phyloP scores from a whole-genome alignment of 257 asterid genomes.

The Mitragyna speciosa region DNA sequence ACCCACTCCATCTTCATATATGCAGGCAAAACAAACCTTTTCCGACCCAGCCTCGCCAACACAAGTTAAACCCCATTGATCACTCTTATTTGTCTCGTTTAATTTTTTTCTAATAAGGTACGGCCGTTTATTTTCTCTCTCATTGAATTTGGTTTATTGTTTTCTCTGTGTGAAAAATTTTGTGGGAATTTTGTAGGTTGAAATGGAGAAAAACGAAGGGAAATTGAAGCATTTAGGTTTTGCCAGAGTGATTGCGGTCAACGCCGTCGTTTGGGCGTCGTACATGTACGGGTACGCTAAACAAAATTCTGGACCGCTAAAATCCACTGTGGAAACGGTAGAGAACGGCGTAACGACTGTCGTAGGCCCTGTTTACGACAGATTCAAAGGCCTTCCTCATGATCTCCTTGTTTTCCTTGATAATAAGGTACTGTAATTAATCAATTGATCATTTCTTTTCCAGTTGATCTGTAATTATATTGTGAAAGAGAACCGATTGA shows the following conservation, averaged over 20 bases:
- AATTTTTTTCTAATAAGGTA: not conserved
- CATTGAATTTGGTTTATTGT: too few relatives aligned
- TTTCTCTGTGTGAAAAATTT: not conserved
- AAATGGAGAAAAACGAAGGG: constrained; percentile 36
- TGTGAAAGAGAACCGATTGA: not conserved
- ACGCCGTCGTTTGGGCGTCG: constrained; percentile 48
- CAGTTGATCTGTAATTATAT: not conserved
- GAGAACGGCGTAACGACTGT: constrained; percentile 62
- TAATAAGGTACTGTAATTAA: constrained; percentile 41
- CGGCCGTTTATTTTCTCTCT: not conserved
- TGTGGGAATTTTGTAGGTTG: constrained; percentile 37
- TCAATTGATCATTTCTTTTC: not conserved
- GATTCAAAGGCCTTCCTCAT: constrained; percentile 49
- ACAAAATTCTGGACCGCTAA: constrained; percentile 64
- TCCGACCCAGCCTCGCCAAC: too few relatives aligned
- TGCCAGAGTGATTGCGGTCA: constrained; percentile 45
- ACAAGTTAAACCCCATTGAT: too few relatives aligned
- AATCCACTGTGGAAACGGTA: constrained; percentile 50
- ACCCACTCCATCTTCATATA: not conserved
- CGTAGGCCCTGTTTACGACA: constrained; percentile 55
- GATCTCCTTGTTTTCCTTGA: constrained; percentile 63
- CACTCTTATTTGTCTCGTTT: too few relatives aligned
- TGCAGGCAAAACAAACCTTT: too few relatives aligned
- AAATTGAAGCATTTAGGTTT: constrained; percentile 65
- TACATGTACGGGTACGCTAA: constrained; percentile 61